A percentile compares a stretch with the other conserved stretches of the same genome.
phyloP scores from a whole-genome alignment of 305 asterid species.

The Rubia balearica region DNA sequence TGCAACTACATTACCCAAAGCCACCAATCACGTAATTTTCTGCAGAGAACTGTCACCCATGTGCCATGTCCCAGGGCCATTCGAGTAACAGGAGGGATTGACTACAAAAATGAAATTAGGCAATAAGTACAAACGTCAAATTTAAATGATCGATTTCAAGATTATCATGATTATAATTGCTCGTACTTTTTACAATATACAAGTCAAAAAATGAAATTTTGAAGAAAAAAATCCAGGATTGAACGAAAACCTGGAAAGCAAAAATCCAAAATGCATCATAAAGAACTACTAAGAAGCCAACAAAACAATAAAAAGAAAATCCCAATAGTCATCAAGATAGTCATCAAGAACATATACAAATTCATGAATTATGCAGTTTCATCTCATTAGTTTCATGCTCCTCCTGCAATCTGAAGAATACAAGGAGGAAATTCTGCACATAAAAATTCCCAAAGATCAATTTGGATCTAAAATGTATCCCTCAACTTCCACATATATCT shows the following conservation, averaged over 20 bases:
- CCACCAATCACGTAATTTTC: slow-evolving; percentile 97
- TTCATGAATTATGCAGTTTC: background rate
- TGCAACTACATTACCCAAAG: slow-evolving; percentile 68
- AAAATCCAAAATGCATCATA: background rate
- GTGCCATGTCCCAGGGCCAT: slow-evolving; percentile 85
- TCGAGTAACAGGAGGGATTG: slow-evolving; percentile 94
- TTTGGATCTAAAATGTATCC: background rate
- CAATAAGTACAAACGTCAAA: background rate
- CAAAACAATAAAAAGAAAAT: background rate
- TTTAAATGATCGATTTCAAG: background rate
- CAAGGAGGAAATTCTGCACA: background rate
- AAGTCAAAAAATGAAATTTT: background rate
- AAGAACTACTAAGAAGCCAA: background rate
- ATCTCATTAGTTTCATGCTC: background rate
- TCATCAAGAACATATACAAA: background rate
- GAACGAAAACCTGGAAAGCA: background rate
- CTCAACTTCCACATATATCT: background rate
- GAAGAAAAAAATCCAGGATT: background rate
- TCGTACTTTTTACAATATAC: background rate
- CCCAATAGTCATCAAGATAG: background rate
- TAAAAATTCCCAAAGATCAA: background rate
- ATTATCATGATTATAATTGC: background rate
- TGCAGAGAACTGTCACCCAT: slow-evolving; percentile 89
- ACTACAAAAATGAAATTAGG: slow-evolving; percentile 33
- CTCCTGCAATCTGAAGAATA: background rate